Conservation (phyloP, 2,329 filamentous ascomycete species). For the Fusarium verrucosum region DNA sequence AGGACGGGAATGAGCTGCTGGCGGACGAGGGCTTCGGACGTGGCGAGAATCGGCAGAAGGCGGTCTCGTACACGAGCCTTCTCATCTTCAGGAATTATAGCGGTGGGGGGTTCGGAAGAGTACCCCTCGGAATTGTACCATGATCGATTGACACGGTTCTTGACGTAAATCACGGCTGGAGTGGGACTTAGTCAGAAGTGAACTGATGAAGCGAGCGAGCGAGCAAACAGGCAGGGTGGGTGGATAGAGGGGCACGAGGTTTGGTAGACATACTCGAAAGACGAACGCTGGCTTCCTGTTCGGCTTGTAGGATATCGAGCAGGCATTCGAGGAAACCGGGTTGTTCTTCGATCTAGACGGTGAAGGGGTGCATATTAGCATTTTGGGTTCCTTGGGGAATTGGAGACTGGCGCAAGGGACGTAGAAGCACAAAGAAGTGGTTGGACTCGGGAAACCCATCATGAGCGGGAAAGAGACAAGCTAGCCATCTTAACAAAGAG, state of each 20-base stretch:
- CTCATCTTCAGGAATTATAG: constrained; percentile 85
- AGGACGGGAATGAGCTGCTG: constrained; percentile 93
- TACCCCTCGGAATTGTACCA: constrained; percentile 84
- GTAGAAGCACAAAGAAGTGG: constrained; percentile 22
- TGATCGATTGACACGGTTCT: constrained; percentile 93
- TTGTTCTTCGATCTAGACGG: constrained; percentile 82
- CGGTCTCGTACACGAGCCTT: constrained; percentile 88
- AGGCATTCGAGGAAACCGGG: constrained; percentile 90
- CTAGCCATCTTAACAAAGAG: not conserved
- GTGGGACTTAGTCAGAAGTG: constrained; percentile 26
- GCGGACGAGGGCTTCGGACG: constrained; percentile 81
- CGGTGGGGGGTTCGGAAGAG: constrained; percentile 64
- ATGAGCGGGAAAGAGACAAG: not conserved
- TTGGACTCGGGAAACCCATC: constrained; percentile 15
- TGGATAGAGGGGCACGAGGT: constrained; percentile 2
- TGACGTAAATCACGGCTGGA: constrained; percentile 93
- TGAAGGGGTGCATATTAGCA: constrained; percentile 35
- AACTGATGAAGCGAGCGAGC: constrained; percentile 36
- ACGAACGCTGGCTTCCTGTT: constrained; percentile 85
- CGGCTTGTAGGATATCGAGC: constrained; percentile 87
- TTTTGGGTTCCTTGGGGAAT: constrained; percentile 4
- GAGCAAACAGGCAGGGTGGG: no score
- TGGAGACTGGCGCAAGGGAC: constrained; percentile 25
- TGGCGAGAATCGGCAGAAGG: constrained; percentile 86
- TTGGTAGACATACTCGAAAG: constrained; percentile 77